Conservation (phyloP, 352 stramenopile species). For the Globisporangium parvum region DNA sequence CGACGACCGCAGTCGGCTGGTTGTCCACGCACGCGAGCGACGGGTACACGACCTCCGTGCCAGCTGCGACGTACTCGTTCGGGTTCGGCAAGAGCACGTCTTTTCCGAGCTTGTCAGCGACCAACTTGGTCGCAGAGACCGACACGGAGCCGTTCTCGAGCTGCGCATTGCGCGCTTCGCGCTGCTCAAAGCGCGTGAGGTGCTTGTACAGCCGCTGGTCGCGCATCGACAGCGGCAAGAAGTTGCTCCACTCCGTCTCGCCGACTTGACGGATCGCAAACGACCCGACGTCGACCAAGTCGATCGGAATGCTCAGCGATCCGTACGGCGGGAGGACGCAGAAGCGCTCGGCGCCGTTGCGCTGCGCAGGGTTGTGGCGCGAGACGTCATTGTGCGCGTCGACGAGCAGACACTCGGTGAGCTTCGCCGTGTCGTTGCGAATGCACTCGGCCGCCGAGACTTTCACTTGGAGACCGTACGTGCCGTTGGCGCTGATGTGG, state of each 20-base stretch:
- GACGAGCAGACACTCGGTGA: slow-evolving; percentile 66
- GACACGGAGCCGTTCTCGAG: slow-evolving; percentile 41
- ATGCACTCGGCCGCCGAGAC: slow-evolving; percentile 64
- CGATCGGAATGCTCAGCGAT: slow-evolving; percentile 62
- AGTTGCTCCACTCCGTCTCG: slow-evolving; percentile 84
- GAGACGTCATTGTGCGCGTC: slow-evolving; percentile 43
- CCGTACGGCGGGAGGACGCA: slow-evolving; percentile 46
- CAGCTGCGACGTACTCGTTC: slow-evolving; percentile 35
- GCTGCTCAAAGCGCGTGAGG: slow-evolving; percentile 66
- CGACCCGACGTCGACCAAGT: slow-evolving; percentile 58
- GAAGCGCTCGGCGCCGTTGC: slow-evolving; percentile 36
- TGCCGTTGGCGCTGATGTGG: slow-evolving; percentile 61
- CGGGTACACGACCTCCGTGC: slow-evolving; percentile 64
- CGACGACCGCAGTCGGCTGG: slow-evolving; percentile 71
- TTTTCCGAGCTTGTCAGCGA: slow-evolving; percentile 65
- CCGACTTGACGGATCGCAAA: slow-evolving; percentile 83
- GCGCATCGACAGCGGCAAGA: slow-evolving; percentile 52
- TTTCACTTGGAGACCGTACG: slow-evolving; percentile 75
- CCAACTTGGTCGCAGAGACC: slow-evolving; percentile 31
- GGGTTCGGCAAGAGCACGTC: slow-evolving; percentile 44
- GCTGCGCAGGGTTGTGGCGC: slow-evolving; percentile 54
- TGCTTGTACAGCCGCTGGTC: slow-evolving; percentile 74
- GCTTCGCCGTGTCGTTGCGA: slow-evolving; percentile 74
- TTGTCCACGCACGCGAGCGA: slow-evolving; percentile 74
- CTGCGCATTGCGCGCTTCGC: slow-evolving; percentile 54